Percentiles rank a stretch among this genome's conserved stretches.
Conservation (phyloP, 2,329 filamentous ascomycete species). For the Fusarium graminum region DNA sequence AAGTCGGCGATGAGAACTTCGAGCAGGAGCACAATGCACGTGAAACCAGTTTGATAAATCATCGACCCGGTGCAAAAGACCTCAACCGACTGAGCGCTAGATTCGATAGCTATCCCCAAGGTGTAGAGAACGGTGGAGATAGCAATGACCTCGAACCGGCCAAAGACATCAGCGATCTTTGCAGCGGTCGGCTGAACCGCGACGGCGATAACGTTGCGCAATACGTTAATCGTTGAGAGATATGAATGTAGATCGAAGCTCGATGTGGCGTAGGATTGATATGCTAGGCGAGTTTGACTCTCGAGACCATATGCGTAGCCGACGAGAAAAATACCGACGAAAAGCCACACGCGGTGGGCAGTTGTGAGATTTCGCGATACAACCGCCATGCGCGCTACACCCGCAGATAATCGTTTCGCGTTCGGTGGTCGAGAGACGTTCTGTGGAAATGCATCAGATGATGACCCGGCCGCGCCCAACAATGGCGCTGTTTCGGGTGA, state of each 20-base stretch:
- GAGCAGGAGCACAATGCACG: conserved; percentile 67
- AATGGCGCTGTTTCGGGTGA: conserved; percentile 35
- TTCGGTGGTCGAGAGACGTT: conserved; percentile 15
- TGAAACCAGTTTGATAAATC: conserved; percentile 71
- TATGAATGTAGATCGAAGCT: conserved; percentile 66
- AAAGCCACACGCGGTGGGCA: conserved; percentile 64
- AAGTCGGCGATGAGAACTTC: conserved; percentile 73
- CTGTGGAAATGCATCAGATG: background rate
- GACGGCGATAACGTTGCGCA: conserved; percentile 70
- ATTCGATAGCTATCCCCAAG: conserved; percentile 66
- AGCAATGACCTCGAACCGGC: conserved; percentile 69
- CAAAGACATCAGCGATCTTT: conserved; percentile 74
- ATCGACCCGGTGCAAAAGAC: conserved; percentile 67
- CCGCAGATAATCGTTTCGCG: conserved; percentile 47
- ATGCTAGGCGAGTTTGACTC: conserved; percentile 63
- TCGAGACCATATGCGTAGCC: conserved; percentile 72
- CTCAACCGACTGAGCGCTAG: conserved; percentile 61
- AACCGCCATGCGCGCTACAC: conserved; percentile 66
- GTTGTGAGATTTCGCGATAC: conserved; percentile 61
- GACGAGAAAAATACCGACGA: conserved; percentile 69
- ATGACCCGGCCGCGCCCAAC: conserved; percentile 10
- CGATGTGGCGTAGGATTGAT: conserved; percentile 68
- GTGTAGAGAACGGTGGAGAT: conserved; percentile 69
- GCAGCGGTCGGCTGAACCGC: conserved; percentile 70
- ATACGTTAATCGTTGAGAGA: conserved; percentile 69